These are phyloP conservation scores for Ceratocystis ficicola DNA, from an alignment of 2,329 filamentous ascomycete species.

Conservation along the genomic window DNA sequence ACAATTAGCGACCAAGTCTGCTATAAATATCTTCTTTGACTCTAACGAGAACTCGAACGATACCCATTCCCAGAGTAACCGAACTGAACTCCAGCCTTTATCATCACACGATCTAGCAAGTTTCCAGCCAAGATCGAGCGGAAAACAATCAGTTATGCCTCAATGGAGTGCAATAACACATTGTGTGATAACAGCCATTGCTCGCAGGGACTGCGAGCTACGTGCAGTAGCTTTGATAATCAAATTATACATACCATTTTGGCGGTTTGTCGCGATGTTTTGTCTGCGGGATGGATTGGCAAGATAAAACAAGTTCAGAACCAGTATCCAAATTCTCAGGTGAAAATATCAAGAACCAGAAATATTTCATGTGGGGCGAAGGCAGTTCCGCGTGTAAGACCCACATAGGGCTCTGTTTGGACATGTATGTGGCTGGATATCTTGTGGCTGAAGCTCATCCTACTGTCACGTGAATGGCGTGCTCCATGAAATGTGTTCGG, in stretches of 20 bases:
- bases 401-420: conserved; percentile 11
- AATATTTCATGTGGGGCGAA: neutral
- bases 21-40: conserved; percentile 61
- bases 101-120: conserved; percentile 20
- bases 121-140: conserved; percentile 18
- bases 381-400: neutral
- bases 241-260: conserved; percentile 34
- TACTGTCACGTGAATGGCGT: neutral
- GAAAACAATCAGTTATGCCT: conserved; percentile 20
- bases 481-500: too few species aligned
- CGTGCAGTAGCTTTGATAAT: conserved; percentile 1
- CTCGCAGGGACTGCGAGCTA: conserved; percentile 17
- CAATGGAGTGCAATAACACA: conserved; percentile 9
- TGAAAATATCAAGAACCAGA: conserved; percentile 14
- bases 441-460: neutral
- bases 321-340: neutral
- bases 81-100: conserved; percentile 21
- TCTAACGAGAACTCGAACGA: conserved; percentile 61
- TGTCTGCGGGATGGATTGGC: conserved; percentile 14
- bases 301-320: neutral
- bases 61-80: neutral
- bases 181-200: conserved; percentile 9
- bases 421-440: neutral
- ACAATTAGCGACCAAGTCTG: conserved; percentile 79
- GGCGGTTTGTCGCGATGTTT: conserved; percentile 25